Evolutionary conservation across 495 filamentous ascomycete genomes (phyloP).

Genomic region (Xylaria flabelliformis): DNA sequence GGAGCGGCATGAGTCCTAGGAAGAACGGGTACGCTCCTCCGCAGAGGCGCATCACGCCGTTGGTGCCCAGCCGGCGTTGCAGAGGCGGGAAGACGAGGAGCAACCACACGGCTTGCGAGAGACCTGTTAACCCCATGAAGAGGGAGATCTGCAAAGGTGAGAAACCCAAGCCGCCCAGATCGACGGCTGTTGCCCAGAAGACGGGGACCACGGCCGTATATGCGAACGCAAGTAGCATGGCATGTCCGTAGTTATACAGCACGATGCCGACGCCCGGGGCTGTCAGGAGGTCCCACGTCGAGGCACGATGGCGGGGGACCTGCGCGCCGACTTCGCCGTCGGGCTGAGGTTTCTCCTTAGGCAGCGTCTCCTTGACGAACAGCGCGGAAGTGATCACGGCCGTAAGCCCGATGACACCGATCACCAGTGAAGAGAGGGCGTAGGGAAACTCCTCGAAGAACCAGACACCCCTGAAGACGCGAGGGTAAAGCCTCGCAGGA

Average conservation of each 20-base stretch:
- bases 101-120: slow-evolving; percentile 69
- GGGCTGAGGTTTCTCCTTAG: slow-evolving; percentile 14
- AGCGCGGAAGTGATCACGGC: slow-evolving; percentile 56
- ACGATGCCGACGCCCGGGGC: slow-evolving; percentile 66
- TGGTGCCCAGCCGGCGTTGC: slow-evolving; percentile 64
- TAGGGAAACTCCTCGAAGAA: slow-evolving; percentile 72
- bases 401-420: slow-evolving; percentile 55
- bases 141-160: slow-evolving; percentile 62
- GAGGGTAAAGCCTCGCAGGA: slow-evolving; percentile 63
- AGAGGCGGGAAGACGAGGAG: slow-evolving; percentile 67
- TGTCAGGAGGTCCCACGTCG: slow-evolving; percentile 62
- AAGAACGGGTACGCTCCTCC: slow-evolving; percentile 64
- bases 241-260: slow-evolving; percentile 64
- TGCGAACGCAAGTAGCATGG: slow-evolving; percentile 66
- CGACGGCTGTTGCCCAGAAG: slow-evolving; percentile 63
- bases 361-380: slow-evolving; percentile 63
- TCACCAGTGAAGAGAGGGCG: slow-evolving; percentile 63
- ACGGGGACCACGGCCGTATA: slow-evolving; percentile 71
- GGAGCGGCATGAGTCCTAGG: slow-evolving; percentile 55
- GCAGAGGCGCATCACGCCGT: slow-evolving; percentile 62
- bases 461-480: slow-evolving; percentile 55
- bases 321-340: slow-evolving; percentile 32
- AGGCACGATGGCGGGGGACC: slow-evolving; percentile 38
- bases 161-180: slow-evolving; percentile 68
- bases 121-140: slow-evolving; percentile 63